Evolutionary conservation across 2,329 filamentous ascomycete species (phyloP).

Genomic region (Neonectria sp.): DNA sequence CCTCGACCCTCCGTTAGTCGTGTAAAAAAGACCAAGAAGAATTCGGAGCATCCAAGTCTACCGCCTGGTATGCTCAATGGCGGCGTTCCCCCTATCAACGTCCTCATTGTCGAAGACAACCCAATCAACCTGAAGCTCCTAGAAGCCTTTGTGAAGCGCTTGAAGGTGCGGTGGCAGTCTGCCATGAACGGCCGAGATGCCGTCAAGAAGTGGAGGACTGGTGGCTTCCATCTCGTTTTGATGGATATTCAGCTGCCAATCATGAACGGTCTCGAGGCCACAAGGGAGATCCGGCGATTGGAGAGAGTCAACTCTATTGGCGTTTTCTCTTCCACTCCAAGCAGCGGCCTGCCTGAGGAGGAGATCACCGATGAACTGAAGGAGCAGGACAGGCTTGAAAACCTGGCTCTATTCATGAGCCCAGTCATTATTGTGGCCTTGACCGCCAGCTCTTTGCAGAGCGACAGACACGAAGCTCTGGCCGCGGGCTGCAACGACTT

Average conservation of each 20-base stretch:
- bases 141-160: conserved; percentile 94
- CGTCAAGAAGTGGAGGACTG: conserved; percentile 91
- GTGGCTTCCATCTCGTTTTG: conserved; percentile 94
- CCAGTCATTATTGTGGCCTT: conserved; percentile 98
- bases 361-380: conserved; percentile 63
- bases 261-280: conserved; percentile 96
- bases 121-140: conserved; percentile 96
- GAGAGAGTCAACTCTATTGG: conserved; percentile 94
- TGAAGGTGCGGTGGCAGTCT: conserved; percentile 98
- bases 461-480: conserved; percentile 93
- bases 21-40: conserved; percentile 70
- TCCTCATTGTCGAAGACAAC: conserved; percentile 98
- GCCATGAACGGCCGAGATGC: conserved; percentile 96
- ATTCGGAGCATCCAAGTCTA: conserved; percentile 60
- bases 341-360: conserved; percentile 66
- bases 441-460: conserved; percentile 94
- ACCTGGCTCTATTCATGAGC: conserved; percentile 86
- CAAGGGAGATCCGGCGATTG: conserved; percentile 91
- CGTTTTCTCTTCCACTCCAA: conserved; percentile 82
- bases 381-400: conserved; percentile 79
- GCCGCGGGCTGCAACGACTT: conserved; percentile 99
- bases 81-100: conserved; percentile 94
- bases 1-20: conserved; percentile 62
- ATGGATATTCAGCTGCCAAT: conserved; percentile 99
- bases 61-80: conserved; percentile 81